Base-by-base conservation (phyloP, 768 basidiomycete genomes). In the Tylopilus subfusipes region DNA sequence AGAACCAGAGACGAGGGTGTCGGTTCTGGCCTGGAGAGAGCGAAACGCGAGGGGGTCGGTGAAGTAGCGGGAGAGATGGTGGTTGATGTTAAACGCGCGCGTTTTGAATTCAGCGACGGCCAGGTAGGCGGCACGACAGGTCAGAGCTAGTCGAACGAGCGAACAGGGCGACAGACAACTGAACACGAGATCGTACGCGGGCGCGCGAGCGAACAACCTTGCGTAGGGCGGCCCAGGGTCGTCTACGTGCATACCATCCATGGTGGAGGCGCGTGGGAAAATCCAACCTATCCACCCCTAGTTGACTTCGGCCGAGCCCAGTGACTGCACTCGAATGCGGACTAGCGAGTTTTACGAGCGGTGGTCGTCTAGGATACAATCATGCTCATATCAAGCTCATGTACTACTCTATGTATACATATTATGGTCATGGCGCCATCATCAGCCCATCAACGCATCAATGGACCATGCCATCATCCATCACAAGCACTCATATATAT, bases 11-110 rank as follows among this genome's bases (percentile, higher is more conserved):
- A 38, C 7, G 38, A 38, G 38, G 1, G 38, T 19, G 38, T 19
- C 75, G 0, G 77, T 79, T 14, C 55, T 57, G 0, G 70, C 72
- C 59, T 78, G 80, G 38, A 38, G 7, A 81, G 56, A 61, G 16
- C 80, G 74, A 55, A 82, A 82, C 10, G 62, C 62, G 18, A 64
- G 18, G 4, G 73, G 68, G 19, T 68, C 52, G 2, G 56, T 30
- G 57, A 80, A 78, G 55, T 70, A 76, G 7, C 65, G 65, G 5
- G 57, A 60, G 13, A 77, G 65, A 39, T 69, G 69, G 24, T 53
- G 58, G 50, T 75, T 68, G 54, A 77, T 62, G 53, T 71, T 68
- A 66, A 64, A 75, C 0, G 72, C 70, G 3, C 70, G 65, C 0
- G 9, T 21, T 13, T 52, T 56, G 59, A 66, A 74, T 2, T 47